These are phyloP conservation scores for Cystobasidium ongulense DNA, from an alignment of 768 basidiomycete genomes.

Conservation along the genomic window DNA sequence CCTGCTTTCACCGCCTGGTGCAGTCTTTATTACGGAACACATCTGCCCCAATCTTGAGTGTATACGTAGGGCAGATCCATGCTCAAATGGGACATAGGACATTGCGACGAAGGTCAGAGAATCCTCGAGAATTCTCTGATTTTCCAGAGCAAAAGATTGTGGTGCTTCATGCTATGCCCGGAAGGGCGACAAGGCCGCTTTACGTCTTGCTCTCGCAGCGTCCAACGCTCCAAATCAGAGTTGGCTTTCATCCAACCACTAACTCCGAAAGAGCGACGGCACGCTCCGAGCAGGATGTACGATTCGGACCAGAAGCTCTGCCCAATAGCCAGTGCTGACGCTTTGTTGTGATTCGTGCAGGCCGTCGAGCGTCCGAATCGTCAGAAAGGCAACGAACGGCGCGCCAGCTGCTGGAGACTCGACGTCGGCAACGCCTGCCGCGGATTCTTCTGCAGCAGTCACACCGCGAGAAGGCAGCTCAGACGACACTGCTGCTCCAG, in stretches of 20 bases:
- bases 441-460: not conserved
- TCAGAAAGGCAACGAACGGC: not conserved
- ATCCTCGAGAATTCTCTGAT: too few species aligned
- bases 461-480: conserved; percentile 10
- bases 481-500: not conserved
- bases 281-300: not conserved
- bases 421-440: not conserved
- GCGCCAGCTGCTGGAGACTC: not conserved
- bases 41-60: too few species aligned
- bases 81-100: too few species aligned
- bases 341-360: not conserved
- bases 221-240: too few species aligned
- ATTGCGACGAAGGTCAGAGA: too few species aligned
- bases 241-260: not conserved
- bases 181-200: too few species aligned
- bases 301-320: not conserved
- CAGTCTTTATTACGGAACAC: too few species aligned
- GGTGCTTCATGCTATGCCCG: too few species aligned
- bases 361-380: not conserved
- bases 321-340: not conserved
- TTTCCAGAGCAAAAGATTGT: too few species aligned
- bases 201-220: too few species aligned
- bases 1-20: too few species aligned
- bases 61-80: too few species aligned
- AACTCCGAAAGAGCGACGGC: not conserved